Conservation (phyloP, 2,329 filamentous ascomycete genomes). For the Exophiala calicioides region DNA sequence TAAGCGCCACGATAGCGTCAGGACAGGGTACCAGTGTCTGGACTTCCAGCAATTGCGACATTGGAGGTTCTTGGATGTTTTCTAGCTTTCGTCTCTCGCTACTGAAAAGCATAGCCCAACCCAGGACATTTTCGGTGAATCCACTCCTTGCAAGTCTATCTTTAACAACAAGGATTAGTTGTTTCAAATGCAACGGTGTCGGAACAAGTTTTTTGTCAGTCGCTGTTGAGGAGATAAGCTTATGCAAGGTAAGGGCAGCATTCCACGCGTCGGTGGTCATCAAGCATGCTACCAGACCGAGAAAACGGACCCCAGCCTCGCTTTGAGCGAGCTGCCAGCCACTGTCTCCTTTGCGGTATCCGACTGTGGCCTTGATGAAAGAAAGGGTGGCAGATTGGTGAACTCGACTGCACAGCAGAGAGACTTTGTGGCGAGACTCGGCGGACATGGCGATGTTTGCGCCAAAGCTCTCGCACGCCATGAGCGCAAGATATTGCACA, state of each 20-base stretch:
- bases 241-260: conserved; percentile 3
- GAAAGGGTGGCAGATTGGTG: conserved; percentile 4
- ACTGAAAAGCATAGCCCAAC: neutral
- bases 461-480: conserved; percentile 33
- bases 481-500: conserved; percentile 43
- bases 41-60: neutral
- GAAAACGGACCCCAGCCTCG: conserved; percentile 12
- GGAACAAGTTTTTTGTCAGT: neutral
- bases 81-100: neutral
- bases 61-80: neutral
- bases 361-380: conserved; percentile 11
- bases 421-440: conserved; percentile 27
- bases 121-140: conserved; percentile 2
- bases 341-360: conserved; percentile 12
- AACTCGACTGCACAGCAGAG: conserved; percentile 7
- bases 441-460: conserved; percentile 29
- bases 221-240: neutral
- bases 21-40: neutral
- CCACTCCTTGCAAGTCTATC: neutral
- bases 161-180: neutral
- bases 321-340: conserved; percentile 2
- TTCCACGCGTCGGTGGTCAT: neutral
- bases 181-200: neutral
- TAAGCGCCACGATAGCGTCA: conserved; percentile 1
- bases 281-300: conserved; percentile 10